Percentiles rank a stretch among this genome's conserved stretches.
These are phyloP conservation scores for Saksenaea vasiformis DNA, from an alignment of 371 early-diverging fungal genomes.

Conservation along the genomic window DNA sequence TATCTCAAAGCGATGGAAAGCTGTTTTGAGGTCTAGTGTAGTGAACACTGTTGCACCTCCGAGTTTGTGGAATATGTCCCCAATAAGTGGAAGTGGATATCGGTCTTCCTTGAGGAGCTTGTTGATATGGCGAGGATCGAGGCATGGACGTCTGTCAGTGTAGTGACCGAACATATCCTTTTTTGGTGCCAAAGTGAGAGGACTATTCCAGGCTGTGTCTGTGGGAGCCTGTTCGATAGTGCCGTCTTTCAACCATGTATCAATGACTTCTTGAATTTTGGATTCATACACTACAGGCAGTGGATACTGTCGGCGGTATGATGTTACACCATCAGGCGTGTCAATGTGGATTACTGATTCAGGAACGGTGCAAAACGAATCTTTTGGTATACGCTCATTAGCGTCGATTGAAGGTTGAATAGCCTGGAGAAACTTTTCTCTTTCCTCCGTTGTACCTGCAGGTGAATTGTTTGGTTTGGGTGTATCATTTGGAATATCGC, in stretches of 20 bases:
- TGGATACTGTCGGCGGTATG: constrained; percentile 17
- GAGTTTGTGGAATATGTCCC: constrained; percentile 19
- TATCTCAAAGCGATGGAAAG: constrained; percentile 31
- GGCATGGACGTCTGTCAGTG: constrained; percentile 14
- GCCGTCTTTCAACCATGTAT: constrained; percentile 4
- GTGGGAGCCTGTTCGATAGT: neutral
- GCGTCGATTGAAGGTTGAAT: constrained; percentile 1
- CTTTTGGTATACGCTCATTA: constrained; percentile 8
- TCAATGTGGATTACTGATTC: constrained; percentile 11
- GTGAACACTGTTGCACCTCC: constrained; percentile 19
- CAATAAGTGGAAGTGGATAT: constrained; percentile 22
- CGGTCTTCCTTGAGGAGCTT: constrained; percentile 15
- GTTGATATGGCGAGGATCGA: constrained; percentile 32
- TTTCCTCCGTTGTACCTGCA: too few species aligned
- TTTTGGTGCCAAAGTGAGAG: constrained; percentile 12
- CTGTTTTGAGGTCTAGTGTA: constrained; percentile 22
- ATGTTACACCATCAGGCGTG: too few species aligned
- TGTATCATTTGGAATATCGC: too few species aligned
- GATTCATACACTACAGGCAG: constrained; percentile 6
- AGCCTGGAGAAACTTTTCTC: too few species aligned
- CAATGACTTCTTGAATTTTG: too few species aligned
- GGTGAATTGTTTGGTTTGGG: too few species aligned
- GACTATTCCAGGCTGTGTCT: constrained; percentile 13
- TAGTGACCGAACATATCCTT: constrained; percentile 14
- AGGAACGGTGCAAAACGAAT: constrained; percentile 16